Evolutionary conservation across 306 rosid genomes (phyloP).

Genomic region (Lathyrus tuberosus): DNA sequence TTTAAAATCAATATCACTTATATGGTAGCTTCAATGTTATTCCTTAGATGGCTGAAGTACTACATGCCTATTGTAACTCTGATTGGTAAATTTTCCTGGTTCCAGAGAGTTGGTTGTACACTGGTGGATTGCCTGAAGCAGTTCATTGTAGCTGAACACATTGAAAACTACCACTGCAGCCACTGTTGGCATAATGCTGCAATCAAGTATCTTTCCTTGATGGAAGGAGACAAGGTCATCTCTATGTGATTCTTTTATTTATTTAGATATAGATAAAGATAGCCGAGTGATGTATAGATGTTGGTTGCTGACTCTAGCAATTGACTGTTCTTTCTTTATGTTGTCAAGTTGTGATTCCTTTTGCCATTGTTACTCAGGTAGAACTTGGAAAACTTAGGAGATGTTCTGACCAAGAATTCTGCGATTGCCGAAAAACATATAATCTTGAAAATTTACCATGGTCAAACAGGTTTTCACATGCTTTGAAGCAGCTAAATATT

Average conservation of each 20-base stretch:
- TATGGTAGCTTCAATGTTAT: constrained; percentile 34
- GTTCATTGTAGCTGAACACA: constrained; percentile 76
- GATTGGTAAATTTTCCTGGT: constrained; percentile 28
- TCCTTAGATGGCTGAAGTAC: constrained; percentile 25
- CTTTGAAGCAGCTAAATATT: constrained; percentile 79
- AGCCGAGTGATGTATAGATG: constrained; percentile 26
- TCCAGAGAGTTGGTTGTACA: constrained; percentile 62
- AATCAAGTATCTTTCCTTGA: constrained; percentile 65
- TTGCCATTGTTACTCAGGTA: constrained; percentile 52
- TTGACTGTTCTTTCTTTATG: constrained; percentile 36
- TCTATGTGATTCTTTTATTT: constrained; percentile 25
- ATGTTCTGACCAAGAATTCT: constrained; percentile 69
- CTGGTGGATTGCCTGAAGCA: constrained; percentile 81
- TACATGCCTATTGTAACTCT: constrained; percentile 14
- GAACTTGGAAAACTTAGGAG: constrained; percentile 65
- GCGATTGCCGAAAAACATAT: constrained; percentile 55
- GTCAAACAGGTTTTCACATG: constrained; percentile 74
- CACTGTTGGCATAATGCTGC: constrained; percentile 88
- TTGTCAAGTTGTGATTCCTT: constrained; percentile 33
- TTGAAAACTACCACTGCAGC: constrained; percentile 81
- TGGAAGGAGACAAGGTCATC: constrained; percentile 68
- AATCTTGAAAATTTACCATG: constrained; percentile 66
- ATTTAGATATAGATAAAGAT: constrained; percentile 26
- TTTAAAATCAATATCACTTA: constrained; percentile 35
- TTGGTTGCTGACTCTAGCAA: constrained; percentile 31